Percentiles rank a stretch among this genome's conserved stretches.
Evolutionary conservation across 257 asterid species (phyloP).

Genomic region (Solanum clarkiae): DNA sequence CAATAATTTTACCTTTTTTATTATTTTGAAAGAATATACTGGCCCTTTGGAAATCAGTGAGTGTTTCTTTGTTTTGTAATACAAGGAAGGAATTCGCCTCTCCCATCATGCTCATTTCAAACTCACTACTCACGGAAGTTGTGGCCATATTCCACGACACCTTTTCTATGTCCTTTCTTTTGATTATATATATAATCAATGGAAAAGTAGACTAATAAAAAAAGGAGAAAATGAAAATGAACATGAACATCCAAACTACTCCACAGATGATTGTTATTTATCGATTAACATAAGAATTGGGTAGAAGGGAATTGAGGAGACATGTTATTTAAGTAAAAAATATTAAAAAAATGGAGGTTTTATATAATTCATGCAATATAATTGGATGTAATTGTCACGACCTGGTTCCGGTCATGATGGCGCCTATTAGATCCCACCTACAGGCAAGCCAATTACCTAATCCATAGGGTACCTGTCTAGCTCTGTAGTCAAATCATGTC

Average conservation of each 20-base stretch:
- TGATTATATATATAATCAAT: too few species aligned
- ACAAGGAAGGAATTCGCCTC: neutral
- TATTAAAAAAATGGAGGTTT: too few species aligned
- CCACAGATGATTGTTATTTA: neutral
- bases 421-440: too few species aligned
- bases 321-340: neutral
- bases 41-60: too few species aligned
- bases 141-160: neutral
- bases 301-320: neutral
- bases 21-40: too few species aligned
- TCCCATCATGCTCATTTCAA: neutral
- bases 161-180: neutral
- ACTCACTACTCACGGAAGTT: neutral
- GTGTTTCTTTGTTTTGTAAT: neutral
- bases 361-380: neutral
- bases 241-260: too few species aligned
- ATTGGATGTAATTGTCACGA: neutral
- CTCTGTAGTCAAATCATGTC: too few species aligned
- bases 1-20: neutral
- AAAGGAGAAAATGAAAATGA: neutral
- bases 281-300: too few species aligned
- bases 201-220: neutral
- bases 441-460: too few species aligned
- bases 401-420: too few species aligned
- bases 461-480: too few species aligned